These are phyloP conservation scores for Fusarium protoensiforme DNA, from an alignment of 2,329 filamentous ascomycete species.

Conservation along the genomic window DNA sequence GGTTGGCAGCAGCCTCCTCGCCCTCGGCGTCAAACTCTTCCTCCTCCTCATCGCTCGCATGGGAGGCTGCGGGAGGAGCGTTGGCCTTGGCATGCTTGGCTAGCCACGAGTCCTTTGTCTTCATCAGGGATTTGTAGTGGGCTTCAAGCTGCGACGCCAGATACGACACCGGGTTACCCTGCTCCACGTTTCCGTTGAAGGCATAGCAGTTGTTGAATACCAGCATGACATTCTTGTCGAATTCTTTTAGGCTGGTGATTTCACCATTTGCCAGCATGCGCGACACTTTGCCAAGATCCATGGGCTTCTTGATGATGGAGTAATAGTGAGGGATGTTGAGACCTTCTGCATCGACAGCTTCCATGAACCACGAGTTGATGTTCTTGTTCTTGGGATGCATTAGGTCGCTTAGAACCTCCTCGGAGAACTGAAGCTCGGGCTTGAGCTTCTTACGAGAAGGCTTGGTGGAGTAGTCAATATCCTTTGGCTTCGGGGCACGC, in stretches of 20 bases:
- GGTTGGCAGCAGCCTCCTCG: conserved; percentile 50
- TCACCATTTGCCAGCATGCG: conserved; percentile 81
- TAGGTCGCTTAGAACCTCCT: conserved; percentile 82
- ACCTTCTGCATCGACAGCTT: conserved; percentile 91
- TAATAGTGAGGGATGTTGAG: conserved; percentile 94
- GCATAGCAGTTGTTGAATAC: conserved; percentile 92
- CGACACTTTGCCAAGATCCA: conserved; percentile 89
- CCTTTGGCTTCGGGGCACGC: conserved; percentile 88
- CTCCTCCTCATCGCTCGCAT: conserved; percentile 77
- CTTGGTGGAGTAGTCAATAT: conserved; percentile 85
- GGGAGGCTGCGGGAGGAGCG: conserved; percentile 68
- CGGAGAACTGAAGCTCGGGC: conserved; percentile 89
- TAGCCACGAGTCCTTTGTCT: conserved; percentile 84
- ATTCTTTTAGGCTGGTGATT: conserved; percentile 85
- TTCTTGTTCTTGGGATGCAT: conserved; percentile 76
- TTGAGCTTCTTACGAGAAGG: conserved; percentile 87
- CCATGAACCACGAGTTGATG: conserved; percentile 79
- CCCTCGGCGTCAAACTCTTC: conserved; percentile 74
- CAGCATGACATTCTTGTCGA: conserved; percentile 83
- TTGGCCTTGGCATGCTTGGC: conserved; percentile 73
- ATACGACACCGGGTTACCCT: conserved; percentile 76
- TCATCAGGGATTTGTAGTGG: conserved; percentile 80
- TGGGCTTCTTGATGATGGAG: conserved; percentile 94
- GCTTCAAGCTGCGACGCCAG: conserved; percentile 79
- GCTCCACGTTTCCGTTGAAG: conserved; percentile 75